These are phyloP conservation scores for Pyricularia sp. DNA, from an alignment of 2,329 filamentous ascomycete species.

Conservation along the genomic window DNA sequence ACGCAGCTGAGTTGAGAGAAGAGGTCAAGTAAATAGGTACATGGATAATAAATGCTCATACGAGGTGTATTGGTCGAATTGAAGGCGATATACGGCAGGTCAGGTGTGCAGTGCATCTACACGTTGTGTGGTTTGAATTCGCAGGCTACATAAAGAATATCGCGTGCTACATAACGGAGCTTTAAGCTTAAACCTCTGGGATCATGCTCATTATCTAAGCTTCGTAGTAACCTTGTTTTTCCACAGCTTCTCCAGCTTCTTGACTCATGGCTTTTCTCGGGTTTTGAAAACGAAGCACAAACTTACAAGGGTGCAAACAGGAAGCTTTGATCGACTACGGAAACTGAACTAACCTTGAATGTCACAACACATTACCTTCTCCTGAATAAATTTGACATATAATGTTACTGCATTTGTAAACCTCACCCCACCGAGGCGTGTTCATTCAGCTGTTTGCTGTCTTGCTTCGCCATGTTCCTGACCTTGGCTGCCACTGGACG, in stretches of 20 bases:
- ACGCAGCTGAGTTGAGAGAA: no score
- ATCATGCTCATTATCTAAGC: not conserved
- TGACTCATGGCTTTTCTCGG: not conserved
- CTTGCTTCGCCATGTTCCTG: not conserved
- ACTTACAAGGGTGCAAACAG: not conserved
- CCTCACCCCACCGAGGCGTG: not conserved
- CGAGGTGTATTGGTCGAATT: no score
- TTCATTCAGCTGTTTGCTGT: not conserved
- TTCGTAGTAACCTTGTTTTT: not conserved
- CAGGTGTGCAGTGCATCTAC: no score
- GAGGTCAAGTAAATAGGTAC: no score
- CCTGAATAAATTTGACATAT: not conserved
- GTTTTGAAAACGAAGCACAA: not conserved
- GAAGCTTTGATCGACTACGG: not conserved
- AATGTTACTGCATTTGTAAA: no score
- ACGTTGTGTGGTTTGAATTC: no score
- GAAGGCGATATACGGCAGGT: no score
- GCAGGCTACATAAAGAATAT: no score
- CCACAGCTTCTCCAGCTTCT: not conserved
- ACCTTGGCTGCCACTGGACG: no score
- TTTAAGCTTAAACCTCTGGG: no score
- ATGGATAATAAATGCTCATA: no score
- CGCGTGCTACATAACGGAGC: no score
- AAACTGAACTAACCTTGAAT: not conserved
- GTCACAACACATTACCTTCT: not conserved